phyloP scores from a whole-genome alignment of 2,329 filamentous ascomycete genomes.

The Macroventuria anomochaeta region DNA sequence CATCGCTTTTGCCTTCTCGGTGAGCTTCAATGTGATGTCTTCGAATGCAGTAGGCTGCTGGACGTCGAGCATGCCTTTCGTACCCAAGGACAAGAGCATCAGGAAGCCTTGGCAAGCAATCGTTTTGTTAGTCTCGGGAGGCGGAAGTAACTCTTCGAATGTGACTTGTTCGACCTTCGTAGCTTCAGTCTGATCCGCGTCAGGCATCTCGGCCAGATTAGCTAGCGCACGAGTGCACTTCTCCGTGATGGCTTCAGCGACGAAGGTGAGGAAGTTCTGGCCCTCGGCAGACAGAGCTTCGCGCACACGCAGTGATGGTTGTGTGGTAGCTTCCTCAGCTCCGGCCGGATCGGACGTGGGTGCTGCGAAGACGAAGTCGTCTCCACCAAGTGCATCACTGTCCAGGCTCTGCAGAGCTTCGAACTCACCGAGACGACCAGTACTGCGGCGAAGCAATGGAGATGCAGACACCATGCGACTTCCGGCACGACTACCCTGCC shows the following conservation, averaged over 20 bases:
- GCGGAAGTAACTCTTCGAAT: conserved; percentile 74
- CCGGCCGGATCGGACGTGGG: conserved; percentile 30
- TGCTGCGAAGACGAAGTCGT: conserved; percentile 25
- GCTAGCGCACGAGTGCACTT: conserved; percentile 30
- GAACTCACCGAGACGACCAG: conserved; percentile 38
- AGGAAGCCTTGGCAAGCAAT: conserved; percentile 66
- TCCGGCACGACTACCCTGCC: conserved; percentile 43
- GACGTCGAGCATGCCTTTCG: conserved; percentile 68
- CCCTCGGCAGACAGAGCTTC: conserved; percentile 64
- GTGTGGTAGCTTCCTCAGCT: conserved; percentile 5
- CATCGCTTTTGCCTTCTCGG: conserved; percentile 27
- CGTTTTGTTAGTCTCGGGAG: conserved; percentile 58
- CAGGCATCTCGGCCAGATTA: conserved; percentile 15
- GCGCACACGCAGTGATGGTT: conserved; percentile 52
- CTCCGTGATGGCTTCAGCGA: conserved; percentile 56
- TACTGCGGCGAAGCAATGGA: conserved; percentile 62
- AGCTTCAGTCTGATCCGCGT: conserved; percentile 37
- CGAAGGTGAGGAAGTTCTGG: conserved; percentile 68
- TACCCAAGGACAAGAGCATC: conserved; percentile 52
- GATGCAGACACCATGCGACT: conserved; percentile 65
- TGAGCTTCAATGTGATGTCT: conserved; percentile 44
- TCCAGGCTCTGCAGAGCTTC: conserved; percentile 40
- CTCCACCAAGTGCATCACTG: conserved; percentile 32
- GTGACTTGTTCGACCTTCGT: conserved; percentile 54
- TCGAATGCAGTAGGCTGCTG: conserved; percentile 61